phyloP scores from a whole-genome alignment of 1,139 yeast genomes.

The Arxiozyma slooffiae region DNA sequence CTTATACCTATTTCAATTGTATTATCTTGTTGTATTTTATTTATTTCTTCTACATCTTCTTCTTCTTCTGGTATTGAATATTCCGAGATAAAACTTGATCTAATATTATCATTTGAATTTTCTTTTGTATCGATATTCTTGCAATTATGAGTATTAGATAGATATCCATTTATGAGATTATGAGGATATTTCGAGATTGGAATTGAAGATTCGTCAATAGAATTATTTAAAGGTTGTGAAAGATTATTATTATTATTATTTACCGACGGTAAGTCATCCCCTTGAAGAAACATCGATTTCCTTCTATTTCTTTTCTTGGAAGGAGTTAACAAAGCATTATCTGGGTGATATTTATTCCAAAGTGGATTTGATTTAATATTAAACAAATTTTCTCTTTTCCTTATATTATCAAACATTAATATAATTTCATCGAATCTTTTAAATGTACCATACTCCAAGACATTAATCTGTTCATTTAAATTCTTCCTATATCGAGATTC shows the following conservation, averaged over 20 bases:
- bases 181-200: background rate
- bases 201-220: constrained; percentile 1
- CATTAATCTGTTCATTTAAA: constrained; percentile 31
- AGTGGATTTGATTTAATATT: background rate
- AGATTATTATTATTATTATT: too few species aligned
- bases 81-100: constrained; percentile 24
- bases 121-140: too few species aligned
- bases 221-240: too few species aligned
- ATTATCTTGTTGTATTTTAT: background rate
- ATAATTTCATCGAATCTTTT: constrained; percentile 39
- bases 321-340: background rate
- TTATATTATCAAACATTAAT: constrained; percentile 33
- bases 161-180: background rate
- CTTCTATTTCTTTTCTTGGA: constrained; percentile 21
- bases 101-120: too few species aligned
- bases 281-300: constrained; percentile 32
- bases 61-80: constrained; percentile 28
- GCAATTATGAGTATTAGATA: constrained; percentile 6
- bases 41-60: too few species aligned
- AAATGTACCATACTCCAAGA: constrained; percentile 37
- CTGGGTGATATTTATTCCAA: background rate
- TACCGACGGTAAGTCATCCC: constrained; percentile 17
- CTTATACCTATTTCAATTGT: too few species aligned
- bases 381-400: constrained; percentile 32
- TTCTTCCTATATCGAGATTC: constrained; percentile 29